Base-by-base conservation (phyloP, 2,329 filamentous ascomycete species). In the Leptoxyphium fumago region DNA sequence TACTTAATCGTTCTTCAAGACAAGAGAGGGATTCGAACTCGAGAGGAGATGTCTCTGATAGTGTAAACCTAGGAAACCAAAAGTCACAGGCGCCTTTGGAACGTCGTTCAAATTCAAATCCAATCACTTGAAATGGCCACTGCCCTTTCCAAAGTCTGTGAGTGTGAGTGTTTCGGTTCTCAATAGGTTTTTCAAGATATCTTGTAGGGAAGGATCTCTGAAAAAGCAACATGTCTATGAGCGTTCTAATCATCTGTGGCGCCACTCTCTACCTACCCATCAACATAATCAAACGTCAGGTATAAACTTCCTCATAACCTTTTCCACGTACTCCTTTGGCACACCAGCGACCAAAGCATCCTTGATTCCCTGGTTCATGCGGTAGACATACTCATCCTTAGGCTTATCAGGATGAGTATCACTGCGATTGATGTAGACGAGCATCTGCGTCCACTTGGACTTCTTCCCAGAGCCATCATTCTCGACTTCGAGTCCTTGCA, bases 311-410 rank as follows among this genome's bases (percentile, higher is more conserved):
- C 76, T 66, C 64, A 81, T 64, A 5, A 76, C 69, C 28, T 55
- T 48, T 2, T 71, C 58, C 5, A 78, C 74, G 60, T 81, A 83
- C 34, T 46, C 53, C 52, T 58, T 48, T 29, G 77, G 74, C 55
- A 83, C 58, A 0, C 74, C 75, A 49, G 68, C 61, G 47, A 54
- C 54, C 13, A 74, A 48, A 21, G 75, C 78, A 62, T 84, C 78
- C 29, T 61, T 50, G 26, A 83, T 75, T 1, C 75, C 79, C 49
- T 59, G 61, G 56, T 82, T 80, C 74, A 84, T 81, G 26, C 78
- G 61, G 38, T 61, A 66, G 7, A 82, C 60, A 53, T 82, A 83
- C 63, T 82, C 79, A 2, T 65, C 52, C 52, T 62, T 61, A 2
- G 76, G 72, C 38, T 38, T 46, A n/a, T 61, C 63, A 18, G 66